These are phyloP conservation scores for Diplodia corticola DNA, from an alignment of 2,329 filamentous ascomycete species.

Conservation along the genomic window DNA sequence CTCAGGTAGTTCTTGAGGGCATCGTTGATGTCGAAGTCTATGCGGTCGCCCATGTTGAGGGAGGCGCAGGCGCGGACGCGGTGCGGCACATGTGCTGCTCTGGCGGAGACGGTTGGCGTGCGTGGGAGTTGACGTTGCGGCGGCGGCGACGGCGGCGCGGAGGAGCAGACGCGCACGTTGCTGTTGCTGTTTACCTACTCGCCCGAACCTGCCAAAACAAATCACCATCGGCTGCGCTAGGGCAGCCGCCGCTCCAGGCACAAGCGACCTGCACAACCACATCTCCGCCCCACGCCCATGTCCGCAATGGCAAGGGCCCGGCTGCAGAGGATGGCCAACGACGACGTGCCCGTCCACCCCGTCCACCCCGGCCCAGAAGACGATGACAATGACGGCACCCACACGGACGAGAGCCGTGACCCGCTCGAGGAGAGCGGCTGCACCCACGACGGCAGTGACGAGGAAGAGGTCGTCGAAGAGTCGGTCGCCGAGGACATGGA, in stretches of 20 bases:
- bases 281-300: background rate
- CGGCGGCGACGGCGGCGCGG: conserved; percentile 26
- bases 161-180: background rate
- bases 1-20: conserved; percentile 96
- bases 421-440: conserved; percentile 53
- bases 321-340: background rate
- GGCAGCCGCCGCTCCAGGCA: background rate
- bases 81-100: conserved; percentile 28
- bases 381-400: background rate
- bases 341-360: background rate
- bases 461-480: conserved; percentile 63
- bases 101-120: background rate
- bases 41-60: conserved; percentile 63
- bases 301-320: conserved; percentile 8
- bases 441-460: conserved; percentile 44
- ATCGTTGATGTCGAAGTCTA: conserved; percentile 93
- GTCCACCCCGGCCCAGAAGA: background rate
- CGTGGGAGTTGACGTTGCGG: conserved; percentile 28
- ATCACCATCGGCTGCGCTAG: background rate
- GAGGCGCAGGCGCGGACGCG: conserved; percentile 22
- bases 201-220: background rate
- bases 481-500: conserved; percentile 73
- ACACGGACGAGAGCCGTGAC: conserved; percentile 51
- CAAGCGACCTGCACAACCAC: background rate
- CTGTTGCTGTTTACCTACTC: conserved; percentile 6